Percentiles rank a stretch among this genome's conserved stretches.
phyloP scores from a whole-genome alignment of 2,329 filamentous ascomycete species.

The Chaetomium strumarium region DNA sequence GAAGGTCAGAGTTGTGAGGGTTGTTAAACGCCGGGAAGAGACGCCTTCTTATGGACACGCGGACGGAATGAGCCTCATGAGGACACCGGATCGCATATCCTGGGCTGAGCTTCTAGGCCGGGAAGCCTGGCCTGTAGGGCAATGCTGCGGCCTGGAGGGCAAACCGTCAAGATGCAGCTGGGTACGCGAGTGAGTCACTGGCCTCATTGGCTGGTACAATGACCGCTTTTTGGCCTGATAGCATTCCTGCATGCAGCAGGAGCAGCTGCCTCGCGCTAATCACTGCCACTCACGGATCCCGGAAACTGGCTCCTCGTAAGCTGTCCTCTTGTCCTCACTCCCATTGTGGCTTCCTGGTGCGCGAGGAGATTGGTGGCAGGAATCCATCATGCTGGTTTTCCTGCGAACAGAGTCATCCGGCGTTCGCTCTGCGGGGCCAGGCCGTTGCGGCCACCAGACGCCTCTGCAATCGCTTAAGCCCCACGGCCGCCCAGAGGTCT shows the following conservation, averaged over 20 bases:
- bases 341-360: neutral
- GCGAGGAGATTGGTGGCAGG: conserved; percentile 5
- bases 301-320: neutral
- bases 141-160: too few species aligned
- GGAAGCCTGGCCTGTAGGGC: too few species aligned
- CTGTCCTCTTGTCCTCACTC: conserved; percentile 2
- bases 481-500: neutral
- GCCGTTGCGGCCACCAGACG: too few species aligned
- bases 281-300: neutral
- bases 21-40: too few species aligned
- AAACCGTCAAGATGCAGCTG: too few species aligned
- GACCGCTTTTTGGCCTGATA: too few species aligned
- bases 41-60: too few species aligned
- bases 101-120: too few species aligned
- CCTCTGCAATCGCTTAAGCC: neutral
- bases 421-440: neutral
- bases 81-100: too few species aligned
- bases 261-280: conserved; percentile 16
- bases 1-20: neutral
- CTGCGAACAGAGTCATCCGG: neutral
- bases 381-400: neutral
- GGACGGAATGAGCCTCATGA: too few species aligned
- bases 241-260: conserved; percentile 8
- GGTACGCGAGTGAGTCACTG: too few species aligned
- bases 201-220: too few species aligned